phyloP scores from a whole-genome alignment of 75 land plant species.

The Cunninghamia lanceolata region DNA sequence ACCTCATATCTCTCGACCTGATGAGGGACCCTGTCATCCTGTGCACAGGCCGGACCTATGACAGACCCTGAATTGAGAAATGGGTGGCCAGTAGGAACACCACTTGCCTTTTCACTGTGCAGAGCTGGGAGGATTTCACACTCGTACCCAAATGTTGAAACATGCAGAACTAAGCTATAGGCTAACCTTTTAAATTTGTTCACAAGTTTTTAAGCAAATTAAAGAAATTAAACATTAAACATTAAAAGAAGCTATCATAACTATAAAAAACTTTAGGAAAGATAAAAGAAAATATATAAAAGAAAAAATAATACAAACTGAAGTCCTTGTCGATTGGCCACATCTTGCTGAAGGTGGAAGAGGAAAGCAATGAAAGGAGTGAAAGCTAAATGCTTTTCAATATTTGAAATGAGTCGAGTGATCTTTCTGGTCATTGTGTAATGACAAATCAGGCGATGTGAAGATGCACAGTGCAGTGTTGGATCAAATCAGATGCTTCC shows the following conservation, averaged over 20 bases:
- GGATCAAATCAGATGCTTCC: neutral
- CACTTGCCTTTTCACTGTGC: slow-evolving; percentile 88
- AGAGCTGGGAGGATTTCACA: slow-evolving; percentile 54
- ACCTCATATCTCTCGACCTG: slow-evolving; percentile 94
- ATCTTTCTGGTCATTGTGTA: neutral
- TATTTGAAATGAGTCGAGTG: neutral
- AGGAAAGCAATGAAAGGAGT: neutral
- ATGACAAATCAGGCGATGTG: neutral
- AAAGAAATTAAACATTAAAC: too few relatives aligned
- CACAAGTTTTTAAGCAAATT: too few relatives aligned
- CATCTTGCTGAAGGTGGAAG: neutral
- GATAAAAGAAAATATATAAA: too few relatives aligned
- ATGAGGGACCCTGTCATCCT: slow-evolving; percentile 90
- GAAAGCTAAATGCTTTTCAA: neutral
- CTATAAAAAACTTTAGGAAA: too few relatives aligned
- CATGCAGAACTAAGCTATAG: too few relatives aligned
- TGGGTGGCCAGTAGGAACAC: slow-evolving; percentile 86
- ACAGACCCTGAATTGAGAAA: slow-evolving; percentile 84
- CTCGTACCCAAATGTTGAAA: slow-evolving; percentile 96
- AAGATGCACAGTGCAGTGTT: neutral
- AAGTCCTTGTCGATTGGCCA: neutral
- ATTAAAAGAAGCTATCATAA: too few relatives aligned
- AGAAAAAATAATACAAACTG: too few relatives aligned
- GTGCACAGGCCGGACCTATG: slow-evolving; percentile 92
- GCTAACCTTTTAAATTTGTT: too few relatives aligned